Evolutionary conservation across 116 monocot species (phyloP).

Genomic region (Phalaenopsis hybrid): DNA sequence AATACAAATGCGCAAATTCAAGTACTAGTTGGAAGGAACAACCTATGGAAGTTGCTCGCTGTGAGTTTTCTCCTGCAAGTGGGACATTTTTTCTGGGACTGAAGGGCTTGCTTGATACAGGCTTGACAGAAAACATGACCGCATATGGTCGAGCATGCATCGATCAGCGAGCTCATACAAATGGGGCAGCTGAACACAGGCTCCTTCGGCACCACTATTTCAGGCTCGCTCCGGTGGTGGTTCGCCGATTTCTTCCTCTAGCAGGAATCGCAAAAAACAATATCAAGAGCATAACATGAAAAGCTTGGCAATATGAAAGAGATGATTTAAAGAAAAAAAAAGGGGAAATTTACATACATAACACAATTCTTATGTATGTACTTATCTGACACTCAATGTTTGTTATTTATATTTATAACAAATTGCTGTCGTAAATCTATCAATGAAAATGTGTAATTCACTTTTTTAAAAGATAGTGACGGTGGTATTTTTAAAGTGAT

Average conservation of each 20-base stretch:
- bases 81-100: conserved; percentile 41
- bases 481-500: too few species aligned
- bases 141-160: conserved; percentile 36
- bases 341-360: too few species aligned
- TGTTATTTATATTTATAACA: too few species aligned
- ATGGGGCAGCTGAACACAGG: conserved; percentile 34
- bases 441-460: too few species aligned
- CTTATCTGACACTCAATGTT: too few species aligned
- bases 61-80: conserved; percentile 30
- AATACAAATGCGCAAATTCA: background rate
- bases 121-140: conserved; percentile 44
- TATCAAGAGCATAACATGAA: too few species aligned
- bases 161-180: conserved; percentile 21
- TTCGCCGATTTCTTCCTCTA: background rate
- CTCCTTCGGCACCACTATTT: conserved; percentile 13
- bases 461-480: too few species aligned
- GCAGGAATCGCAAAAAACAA: background rate
- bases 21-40: conserved; percentile 27
- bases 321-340: background rate
- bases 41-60: conserved; percentile 27
- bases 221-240: background rate
- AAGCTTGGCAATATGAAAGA: background rate
- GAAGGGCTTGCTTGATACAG: conserved; percentile 35
- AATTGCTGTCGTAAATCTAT: too few species aligned
- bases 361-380: too few species aligned